Evolutionary conservation across 176 grass and related monocot genomes (phyloP).

Genomic region (Thinopyrum elongatum): DNA sequence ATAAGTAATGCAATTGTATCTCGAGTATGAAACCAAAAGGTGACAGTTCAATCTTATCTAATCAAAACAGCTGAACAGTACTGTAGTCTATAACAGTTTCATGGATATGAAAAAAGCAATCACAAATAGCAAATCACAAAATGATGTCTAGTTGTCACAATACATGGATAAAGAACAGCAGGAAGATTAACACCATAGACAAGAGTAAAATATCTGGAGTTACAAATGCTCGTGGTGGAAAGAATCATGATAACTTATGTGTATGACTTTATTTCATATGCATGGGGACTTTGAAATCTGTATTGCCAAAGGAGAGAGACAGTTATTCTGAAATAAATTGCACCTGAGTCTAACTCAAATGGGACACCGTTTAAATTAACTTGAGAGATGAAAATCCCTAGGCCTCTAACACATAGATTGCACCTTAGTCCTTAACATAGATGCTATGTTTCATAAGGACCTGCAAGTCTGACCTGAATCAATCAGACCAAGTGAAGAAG

Average conservation of each 20-base stretch:
- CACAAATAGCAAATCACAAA: neutral
- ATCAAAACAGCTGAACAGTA: neutral
- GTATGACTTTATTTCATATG: slow-evolving; percentile 24
- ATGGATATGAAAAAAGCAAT: slow-evolving; percentile 3
- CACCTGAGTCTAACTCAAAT: neutral
- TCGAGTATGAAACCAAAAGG: slow-evolving; percentile 9
- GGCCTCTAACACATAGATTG: slow-evolving; percentile 4
- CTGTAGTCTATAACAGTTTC: neutral
- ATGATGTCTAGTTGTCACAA: neutral
- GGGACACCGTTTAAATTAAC: neutral
- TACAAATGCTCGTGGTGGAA: neutral
- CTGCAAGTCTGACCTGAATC: neutral
- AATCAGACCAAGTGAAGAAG: neutral
- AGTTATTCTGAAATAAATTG: slow-evolving; percentile 14
- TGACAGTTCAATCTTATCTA: neutral
- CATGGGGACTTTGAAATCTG: neutral
- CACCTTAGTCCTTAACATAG: neutral
- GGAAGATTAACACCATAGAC: neutral
- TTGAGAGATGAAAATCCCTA: slow-evolving; percentile 1
- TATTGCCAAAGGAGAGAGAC: slow-evolving; percentile 5
- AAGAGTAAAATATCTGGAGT: neutral
- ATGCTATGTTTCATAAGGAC: neutral
- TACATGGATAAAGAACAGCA: slow-evolving; percentile 5
- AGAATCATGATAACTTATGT: neutral
- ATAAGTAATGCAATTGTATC: neutral